phyloP scores from a whole-genome alignment of 805 yeast genomes.

The Yarrowia sp. region DNA sequence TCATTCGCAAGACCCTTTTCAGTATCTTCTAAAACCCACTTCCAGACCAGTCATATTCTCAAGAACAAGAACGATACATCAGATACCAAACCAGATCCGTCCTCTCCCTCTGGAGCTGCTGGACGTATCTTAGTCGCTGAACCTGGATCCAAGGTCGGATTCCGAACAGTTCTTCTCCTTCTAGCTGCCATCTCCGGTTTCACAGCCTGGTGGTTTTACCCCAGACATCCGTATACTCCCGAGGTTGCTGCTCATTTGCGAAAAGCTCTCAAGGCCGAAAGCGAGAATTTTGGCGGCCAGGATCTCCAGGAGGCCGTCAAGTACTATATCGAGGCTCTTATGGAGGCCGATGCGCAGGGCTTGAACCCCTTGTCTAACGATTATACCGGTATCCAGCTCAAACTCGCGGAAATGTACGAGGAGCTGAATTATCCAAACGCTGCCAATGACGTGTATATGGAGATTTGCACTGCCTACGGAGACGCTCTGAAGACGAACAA shows the following conservation, averaged over 20 bases:
- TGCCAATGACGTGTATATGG: constrained; percentile 72
- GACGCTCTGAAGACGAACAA: constrained; percentile 58
- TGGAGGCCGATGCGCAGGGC: constrained; percentile 62
- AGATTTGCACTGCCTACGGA: constrained; percentile 63
- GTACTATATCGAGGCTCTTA: constrained; percentile 75
- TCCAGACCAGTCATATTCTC: constrained; percentile 13
- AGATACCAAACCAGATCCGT: not conserved
- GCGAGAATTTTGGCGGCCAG: constrained; percentile 62
- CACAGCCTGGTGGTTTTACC: constrained; percentile 6
- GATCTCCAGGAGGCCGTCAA: constrained; percentile 73
- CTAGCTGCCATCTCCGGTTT: constrained; percentile 4
- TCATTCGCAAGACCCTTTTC: not conserved
- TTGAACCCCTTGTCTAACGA: constrained; percentile 72
- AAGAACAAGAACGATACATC: too few relatives aligned
- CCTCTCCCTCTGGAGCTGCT: constrained; percentile 12
- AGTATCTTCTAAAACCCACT: not conserved
- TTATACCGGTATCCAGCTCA: constrained; percentile 89
- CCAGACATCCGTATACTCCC: constrained; percentile 55
- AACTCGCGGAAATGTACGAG: constrained; percentile 87
- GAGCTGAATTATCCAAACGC: constrained; percentile 65
- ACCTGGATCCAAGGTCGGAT: not conserved
- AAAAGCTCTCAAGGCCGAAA: constrained; percentile 83
- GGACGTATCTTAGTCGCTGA: constrained; percentile 8
- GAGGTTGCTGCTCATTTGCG: constrained; percentile 75
- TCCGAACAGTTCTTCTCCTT: not conserved